Evolutionary conservation across 208 protist species (phyloP), one percentile per base, ranked within the genome.

Genomic region (Phytomonas sp.): DNA sequence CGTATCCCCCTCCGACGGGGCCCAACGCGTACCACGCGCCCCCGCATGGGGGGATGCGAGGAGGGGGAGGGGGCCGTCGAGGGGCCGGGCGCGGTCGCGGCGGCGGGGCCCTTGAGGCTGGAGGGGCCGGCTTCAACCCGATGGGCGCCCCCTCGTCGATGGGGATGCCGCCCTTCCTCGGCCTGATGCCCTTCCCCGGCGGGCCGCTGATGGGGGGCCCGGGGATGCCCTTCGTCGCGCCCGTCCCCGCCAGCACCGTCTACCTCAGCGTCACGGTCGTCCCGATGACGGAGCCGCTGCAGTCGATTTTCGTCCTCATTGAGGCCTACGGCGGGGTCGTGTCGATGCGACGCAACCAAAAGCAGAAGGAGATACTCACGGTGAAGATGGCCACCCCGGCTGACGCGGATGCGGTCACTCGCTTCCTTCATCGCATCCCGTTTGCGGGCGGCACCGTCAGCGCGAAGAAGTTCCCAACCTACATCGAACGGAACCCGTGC

Each of bases 331-430:
- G 91, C 46, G 85, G 84, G 26, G 88, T 96, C 23, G 80, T 89
- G 34, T 87, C 88, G 30, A 92, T 96, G 32, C 91, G 91, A 51
- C 85, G 91, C 67, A 96, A 93, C 76, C 85, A 93, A 67, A 89
- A 92, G 70, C 92, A 93, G 74, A 87, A 86, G 74, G 85, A 93
- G 34, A 96, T 96, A 64, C 66, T 94, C 8, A 92, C 88, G 1
- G 85, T 94, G 26, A 96, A 96, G 83, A 90, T 89, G 74, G 81
- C 85, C 63, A 91, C 84, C 11, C 75, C 79, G 26, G 82, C 89
- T 62, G 88, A 96, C 66, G 87, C 91, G 29, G 85, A 93, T 33
- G 77, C 76, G 51, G 80, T 92, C 65, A 81, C 88, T 46, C 79
- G 84, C 68, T 83, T 81, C 77, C 72, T 94, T 53, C 84, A 89